phyloP scores from a whole-genome alignment of 768 basidiomycete genomes.

The Trametes maxima region DNA sequence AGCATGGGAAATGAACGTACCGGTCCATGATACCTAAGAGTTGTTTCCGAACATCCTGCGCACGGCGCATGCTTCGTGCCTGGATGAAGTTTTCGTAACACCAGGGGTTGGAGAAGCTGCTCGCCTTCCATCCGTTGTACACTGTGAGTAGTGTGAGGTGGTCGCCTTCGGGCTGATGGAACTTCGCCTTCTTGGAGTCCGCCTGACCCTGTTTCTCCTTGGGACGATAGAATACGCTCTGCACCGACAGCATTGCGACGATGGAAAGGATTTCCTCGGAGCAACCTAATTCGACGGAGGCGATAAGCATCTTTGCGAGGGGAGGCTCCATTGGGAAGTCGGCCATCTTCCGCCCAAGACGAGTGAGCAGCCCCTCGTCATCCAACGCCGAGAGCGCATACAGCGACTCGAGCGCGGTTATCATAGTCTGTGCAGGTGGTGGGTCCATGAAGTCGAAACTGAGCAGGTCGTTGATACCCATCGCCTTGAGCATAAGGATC shows the following conservation, averaged over 20 bases:
- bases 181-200: slow-evolving; percentile 99
- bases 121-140: slow-evolving; percentile 98
- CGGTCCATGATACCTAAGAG: slow-evolving; percentile 98
- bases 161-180: slow-evolving; percentile 98
- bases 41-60: slow-evolving; percentile 98
- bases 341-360: slow-evolving; percentile 97
- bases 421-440: slow-evolving; percentile 94
- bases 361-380: slow-evolving; percentile 93
- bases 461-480: slow-evolving; percentile 97
- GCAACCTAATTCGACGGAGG: slow-evolving; percentile 95
- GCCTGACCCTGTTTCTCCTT: slow-evolving; percentile 99
- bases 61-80: slow-evolving; percentile 93
- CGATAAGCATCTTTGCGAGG: slow-evolving; percentile 96
- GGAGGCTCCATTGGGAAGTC: slow-evolving; percentile 99
- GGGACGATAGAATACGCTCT: slow-evolving; percentile 97
- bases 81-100: slow-evolving; percentile 99
- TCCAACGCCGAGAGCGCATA: slow-evolving; percentile 96
- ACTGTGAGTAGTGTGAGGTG: slow-evolving; percentile 91
- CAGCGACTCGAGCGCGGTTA: slow-evolving; percentile 91
- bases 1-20: slow-evolving; percentile 43
- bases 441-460: slow-evolving; percentile 99
- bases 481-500: slow-evolving; percentile 94
- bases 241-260: slow-evolving; percentile 96
- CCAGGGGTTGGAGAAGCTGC: slow-evolving; percentile 98
- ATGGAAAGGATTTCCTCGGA: slow-evolving; percentile 98